Conservation (phyloP, 768 basidiomycete species). For the Polyporus arcularius region DNA sequence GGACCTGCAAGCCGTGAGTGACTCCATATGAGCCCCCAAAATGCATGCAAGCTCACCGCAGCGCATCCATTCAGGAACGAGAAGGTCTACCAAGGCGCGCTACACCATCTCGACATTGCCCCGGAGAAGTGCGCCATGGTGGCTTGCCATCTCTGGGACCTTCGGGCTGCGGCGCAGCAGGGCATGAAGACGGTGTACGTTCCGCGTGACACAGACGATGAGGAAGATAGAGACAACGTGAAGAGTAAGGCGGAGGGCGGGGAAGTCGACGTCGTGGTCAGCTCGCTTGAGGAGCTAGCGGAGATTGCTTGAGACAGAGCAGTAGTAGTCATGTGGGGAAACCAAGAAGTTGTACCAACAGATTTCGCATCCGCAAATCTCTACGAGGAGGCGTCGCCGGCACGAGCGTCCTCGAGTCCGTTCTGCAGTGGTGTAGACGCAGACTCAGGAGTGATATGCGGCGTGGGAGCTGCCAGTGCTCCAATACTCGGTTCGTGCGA, state of each 20-base stretch:
- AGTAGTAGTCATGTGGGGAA: not conserved
- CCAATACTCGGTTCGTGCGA: no score
- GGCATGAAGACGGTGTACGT: constrained; percentile 65
- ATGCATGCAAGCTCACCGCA: not conserved
- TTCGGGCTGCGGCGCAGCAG: constrained; percentile 49
- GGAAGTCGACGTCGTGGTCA: constrained; percentile 55
- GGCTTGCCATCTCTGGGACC: constrained; percentile 59
- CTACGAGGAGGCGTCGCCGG: no score
- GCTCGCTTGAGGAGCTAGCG: constrained; percentile 51
- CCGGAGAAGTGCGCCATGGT: constrained; percentile 62
- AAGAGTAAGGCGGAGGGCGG: constrained; percentile 55
- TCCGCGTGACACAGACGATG: constrained; percentile 47
- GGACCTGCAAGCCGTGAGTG: constrained; percentile 63
- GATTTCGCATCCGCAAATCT: no score
- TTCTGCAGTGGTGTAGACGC: no score
- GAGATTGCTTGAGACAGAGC: constrained; percentile 13
- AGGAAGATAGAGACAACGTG: constrained; percentile 33
- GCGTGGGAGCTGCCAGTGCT: no score
- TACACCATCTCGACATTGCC: constrained; percentile 48
- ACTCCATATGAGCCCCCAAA: not conserved
- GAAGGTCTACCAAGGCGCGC: constrained; percentile 49
- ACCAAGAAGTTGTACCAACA: no score
- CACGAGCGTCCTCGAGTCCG: no score
- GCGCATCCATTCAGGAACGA: constrained; percentile 40
- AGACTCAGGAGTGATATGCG: no score